A percentile compares a stretch with the other conserved stretches of the same genome.
These are phyloP conservation scores for Debaryomyces tyrocola DNA, from an alignment of 805 yeast species.

Conservation along the genomic window DNA sequence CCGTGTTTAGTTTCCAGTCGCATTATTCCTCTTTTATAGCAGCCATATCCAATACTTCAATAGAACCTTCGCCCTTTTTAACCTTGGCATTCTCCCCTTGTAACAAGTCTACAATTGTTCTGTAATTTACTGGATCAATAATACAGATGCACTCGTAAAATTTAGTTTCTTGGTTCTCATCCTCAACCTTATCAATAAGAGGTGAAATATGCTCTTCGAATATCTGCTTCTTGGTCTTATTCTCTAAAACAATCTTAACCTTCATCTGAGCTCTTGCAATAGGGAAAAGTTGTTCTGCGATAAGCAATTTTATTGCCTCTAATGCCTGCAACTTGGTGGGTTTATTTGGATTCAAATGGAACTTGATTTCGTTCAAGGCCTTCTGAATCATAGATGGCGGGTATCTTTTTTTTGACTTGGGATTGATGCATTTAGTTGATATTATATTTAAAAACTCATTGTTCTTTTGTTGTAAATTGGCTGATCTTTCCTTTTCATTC, in stretches of 20 bases:
- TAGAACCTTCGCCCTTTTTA: slow-evolving; percentile 55
- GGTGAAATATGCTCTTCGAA: slow-evolving; percentile 33
- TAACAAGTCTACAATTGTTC: slow-evolving; percentile 64
- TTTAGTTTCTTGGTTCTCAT: slow-evolving; percentile 50
- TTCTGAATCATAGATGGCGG: slow-evolving; percentile 95
- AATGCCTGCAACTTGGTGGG: slow-evolving; percentile 86
- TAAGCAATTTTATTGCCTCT: slow-evolving; percentile 81
- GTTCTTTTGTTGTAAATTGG: slow-evolving; percentile 67
- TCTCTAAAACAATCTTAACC: slow-evolving; percentile 59
- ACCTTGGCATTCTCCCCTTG: slow-evolving; percentile 46
- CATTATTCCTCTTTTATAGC: slow-evolving; percentile 59
- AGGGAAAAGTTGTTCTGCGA: slow-evolving; percentile 81
- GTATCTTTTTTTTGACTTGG: slow-evolving; percentile 83
- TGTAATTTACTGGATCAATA: slow-evolving; percentile 83
- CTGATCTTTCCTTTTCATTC: slow-evolving; percentile 88
- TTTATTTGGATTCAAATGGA: slow-evolving; percentile 70
- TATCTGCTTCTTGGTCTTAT: slow-evolving; percentile 49
- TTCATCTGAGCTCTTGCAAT: slow-evolving; percentile 95
- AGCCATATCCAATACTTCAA: slow-evolving; percentile 88
- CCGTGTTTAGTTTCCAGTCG: too few species aligned
- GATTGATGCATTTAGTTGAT: slow-evolving; percentile 89
- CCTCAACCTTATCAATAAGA: slow-evolving; percentile 38
- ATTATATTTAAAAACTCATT: slow-evolving; percentile 82
- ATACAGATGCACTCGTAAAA: slow-evolving; percentile 51
- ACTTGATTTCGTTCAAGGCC: slow-evolving; percentile 73